Evolutionary conservation across 2,329 filamentous ascomycete species (phyloP).

Genomic region (Exophiala sp.): DNA sequence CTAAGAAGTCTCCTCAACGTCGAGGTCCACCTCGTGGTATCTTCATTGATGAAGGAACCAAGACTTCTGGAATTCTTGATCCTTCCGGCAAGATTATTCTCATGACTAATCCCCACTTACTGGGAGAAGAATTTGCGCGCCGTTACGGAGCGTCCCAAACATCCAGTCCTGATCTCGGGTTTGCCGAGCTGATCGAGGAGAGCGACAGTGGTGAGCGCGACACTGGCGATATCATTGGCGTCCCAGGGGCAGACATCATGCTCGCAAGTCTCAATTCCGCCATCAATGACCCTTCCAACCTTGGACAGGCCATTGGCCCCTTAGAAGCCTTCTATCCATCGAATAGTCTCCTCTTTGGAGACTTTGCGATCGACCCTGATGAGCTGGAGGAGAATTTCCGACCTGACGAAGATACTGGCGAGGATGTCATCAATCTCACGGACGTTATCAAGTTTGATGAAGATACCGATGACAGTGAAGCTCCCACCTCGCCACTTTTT

Average conservation of each 20-base stretch:
- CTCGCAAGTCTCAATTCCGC: constrained; percentile 61
- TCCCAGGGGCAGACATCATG: constrained; percentile 65
- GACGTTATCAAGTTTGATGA: constrained; percentile 67
- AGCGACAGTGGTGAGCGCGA: constrained; percentile 38
- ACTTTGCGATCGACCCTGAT: constrained; percentile 47
- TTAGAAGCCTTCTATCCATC: constrained; percentile 71
- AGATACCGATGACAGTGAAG: constrained; percentile 45
- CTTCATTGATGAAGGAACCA: constrained; percentile 44
- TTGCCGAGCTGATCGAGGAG: constrained; percentile 34
- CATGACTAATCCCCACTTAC: constrained; percentile 39
- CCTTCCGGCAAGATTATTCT: constrained; percentile 45
- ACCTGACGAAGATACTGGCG: constrained; percentile 56
- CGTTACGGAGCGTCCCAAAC: constrained; percentile 26
- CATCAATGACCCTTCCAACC: constrained; percentile 37
- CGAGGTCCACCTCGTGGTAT: constrained; percentile 45
- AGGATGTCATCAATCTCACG: constrained; percentile 56
- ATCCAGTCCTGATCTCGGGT: constrained; percentile 25
- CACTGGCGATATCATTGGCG: constrained; percentile 9
- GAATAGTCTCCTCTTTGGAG: constrained; percentile 31
- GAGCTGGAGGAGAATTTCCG: constrained; percentile 54
- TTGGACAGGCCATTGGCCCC: constrained; percentile 62
- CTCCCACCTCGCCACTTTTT: constrained; percentile 41
- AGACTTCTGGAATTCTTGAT: constrained; percentile 45
- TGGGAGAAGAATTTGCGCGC: constrained; percentile 38
- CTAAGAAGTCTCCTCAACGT: constrained; percentile 36